Conservation (phyloP, 345 rosid genomes). For the Cardamine occulta region DNA sequence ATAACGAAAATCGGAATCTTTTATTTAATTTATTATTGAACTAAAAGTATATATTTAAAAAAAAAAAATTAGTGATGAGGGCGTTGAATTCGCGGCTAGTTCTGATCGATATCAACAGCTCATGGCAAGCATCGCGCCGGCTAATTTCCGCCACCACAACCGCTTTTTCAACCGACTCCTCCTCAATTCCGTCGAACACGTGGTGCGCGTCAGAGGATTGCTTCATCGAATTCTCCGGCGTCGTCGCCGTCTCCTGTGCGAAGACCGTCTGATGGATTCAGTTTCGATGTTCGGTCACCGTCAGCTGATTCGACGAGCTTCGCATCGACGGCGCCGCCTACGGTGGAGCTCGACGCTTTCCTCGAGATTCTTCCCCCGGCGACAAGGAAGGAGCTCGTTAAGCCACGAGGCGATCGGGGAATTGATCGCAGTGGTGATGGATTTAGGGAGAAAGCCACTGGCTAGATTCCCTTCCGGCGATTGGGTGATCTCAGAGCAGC, state of each 20-base stretch:
- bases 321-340: slow-evolving; percentile 35
- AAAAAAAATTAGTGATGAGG: slow-evolving; percentile 45
- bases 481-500: slow-evolving; percentile 75
- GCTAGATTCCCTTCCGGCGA: slow-evolving; percentile 96
- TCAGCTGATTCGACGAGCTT: slow-evolving; percentile 43
- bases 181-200: slow-evolving; percentile 70
- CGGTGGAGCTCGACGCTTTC: slow-evolving; percentile 70
- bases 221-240: slow-evolving; percentile 49
- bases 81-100: slow-evolving; percentile 63
- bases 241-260: slow-evolving; percentile 47
- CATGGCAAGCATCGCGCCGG: slow-evolving; percentile 62
- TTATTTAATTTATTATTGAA: slow-evolving; percentile 13
- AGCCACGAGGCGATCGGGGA: slow-evolving; percentile 64
- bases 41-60: not conserved
- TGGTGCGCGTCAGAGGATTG: slow-evolving; percentile 51
- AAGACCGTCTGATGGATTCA: slow-evolving; percentile 62
- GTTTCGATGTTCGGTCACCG: slow-evolving; percentile 47
- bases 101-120: slow-evolving; percentile 70
- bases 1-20: slow-evolving; percentile 15
- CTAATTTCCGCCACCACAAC: slow-evolving; percentile 61
- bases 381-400: slow-evolving; percentile 60
- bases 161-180: slow-evolving; percentile 53
- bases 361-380: slow-evolving; percentile 73
- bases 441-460: slow-evolving; percentile 85
- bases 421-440: slow-evolving; percentile 93